A percentile compares a stretch with the other conserved stretches of the same genome.
Conservation (phyloP, 345 rosid species). For the Punica granatum region DNA sequence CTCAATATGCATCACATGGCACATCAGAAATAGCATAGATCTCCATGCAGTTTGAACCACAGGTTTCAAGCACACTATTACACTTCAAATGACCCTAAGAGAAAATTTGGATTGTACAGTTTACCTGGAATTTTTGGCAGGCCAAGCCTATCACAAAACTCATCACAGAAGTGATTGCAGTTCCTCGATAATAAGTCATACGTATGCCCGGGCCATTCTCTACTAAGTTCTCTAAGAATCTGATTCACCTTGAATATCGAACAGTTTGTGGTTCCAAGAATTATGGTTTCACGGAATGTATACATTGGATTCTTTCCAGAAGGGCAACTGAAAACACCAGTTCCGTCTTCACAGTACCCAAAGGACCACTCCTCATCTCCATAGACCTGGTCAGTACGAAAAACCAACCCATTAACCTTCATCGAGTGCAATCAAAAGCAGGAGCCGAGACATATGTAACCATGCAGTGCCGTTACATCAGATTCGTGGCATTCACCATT, state of each 20-base stretch:
- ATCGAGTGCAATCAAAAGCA: background rate
- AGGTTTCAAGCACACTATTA: background rate
- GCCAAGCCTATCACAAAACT: conserved; percentile 73
- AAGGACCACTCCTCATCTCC: conserved; percentile 99
- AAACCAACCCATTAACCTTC: conserved; percentile 12
- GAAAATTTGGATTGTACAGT: too few species aligned
- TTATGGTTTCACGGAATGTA: conserved; percentile 69
- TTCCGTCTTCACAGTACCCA: conserved; percentile 89
- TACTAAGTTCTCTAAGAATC: conserved; percentile 73
- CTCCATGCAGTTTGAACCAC: background rate
- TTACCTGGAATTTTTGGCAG: conserved; percentile 90
- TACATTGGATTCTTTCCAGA: conserved; percentile 88
- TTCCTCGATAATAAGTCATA: conserved; percentile 84
- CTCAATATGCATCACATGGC: background rate
- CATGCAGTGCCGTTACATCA: background rate
- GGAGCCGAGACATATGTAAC: too few species aligned
- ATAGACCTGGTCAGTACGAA: conserved; percentile 46
- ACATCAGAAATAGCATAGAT: background rate
- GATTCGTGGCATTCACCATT: background rate
- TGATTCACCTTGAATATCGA: conserved; percentile 64
- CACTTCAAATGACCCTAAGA: background rate
- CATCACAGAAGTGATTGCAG: conserved; percentile 97
- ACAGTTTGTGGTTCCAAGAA: conserved; percentile 61
- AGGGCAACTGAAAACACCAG: conserved; percentile 89
- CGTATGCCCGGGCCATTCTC: conserved; percentile 76